A percentile compares a stretch with the other conserved stretches of the same genome.
phyloP scores from a whole-genome alignment of 768 basidiomycete species.

The Amanita muscaria region DNA sequence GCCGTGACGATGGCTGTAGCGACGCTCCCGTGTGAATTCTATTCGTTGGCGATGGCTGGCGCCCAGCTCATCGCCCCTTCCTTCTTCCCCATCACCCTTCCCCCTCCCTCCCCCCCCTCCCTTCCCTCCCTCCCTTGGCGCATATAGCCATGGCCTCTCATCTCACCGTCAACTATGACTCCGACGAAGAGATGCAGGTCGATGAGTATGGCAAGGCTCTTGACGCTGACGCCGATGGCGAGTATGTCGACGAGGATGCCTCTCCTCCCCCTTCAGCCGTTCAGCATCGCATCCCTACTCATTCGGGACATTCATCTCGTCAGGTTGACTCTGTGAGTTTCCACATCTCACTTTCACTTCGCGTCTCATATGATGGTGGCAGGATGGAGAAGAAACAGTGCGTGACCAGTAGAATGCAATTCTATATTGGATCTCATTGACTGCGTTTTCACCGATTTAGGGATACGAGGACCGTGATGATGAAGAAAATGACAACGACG shows the following conservation, averaged over 20 bases:
- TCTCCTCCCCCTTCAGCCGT: conserved; percentile 27
- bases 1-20: conserved; percentile 49
- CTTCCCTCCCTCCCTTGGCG: conserved; percentile 17
- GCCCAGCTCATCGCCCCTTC: conserved; percentile 36
- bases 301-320: conserved; percentile 18
- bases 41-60: conserved; percentile 46
- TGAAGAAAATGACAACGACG: conserved; percentile 47
- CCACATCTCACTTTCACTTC: conserved; percentile 9
- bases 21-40: conserved; percentile 49
- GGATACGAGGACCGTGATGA: conserved; percentile 52
- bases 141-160: conserved; percentile 25
- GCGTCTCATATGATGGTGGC: conserved; percentile 12
- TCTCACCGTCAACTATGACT: conserved; percentile 52
- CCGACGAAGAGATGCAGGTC: conserved; percentile 62
- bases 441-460: conserved; percentile 24
- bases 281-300: conserved; percentile 21
- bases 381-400: conserved; percentile 57
- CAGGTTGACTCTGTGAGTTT: conserved; percentile 33
- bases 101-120: conserved; percentile 17
- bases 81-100: conserved; percentile 28
- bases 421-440: conserved; percentile 12
- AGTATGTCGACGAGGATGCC: conserved; percentile 49
- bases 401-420: conserved; percentile 16
- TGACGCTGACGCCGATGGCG: conserved; percentile 57
- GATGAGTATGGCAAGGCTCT: conserved; percentile 46